These are phyloP conservation scores for Coemansia javaensis DNA, from an alignment of 192 early-diverging fungal genomes.

Conservation along the genomic window DNA sequence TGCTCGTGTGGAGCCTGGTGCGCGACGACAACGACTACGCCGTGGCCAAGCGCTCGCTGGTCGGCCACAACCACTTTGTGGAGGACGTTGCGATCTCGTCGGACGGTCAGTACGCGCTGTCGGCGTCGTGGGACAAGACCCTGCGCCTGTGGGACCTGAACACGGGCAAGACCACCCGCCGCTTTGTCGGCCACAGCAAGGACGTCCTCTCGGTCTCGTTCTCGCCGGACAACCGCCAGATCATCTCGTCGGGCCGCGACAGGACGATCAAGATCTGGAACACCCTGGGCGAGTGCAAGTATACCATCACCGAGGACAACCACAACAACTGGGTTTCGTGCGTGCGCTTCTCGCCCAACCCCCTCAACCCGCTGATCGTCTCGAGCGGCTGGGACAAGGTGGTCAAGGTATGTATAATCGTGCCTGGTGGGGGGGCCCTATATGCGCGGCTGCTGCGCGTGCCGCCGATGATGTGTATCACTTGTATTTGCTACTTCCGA, in stretches of 20 bases:
- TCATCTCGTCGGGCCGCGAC: slow-evolving; percentile 97
- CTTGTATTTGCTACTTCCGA: slow-evolving; percentile 79
- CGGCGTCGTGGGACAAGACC: slow-evolving; percentile 99
- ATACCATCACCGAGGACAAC: slow-evolving; percentile 92
- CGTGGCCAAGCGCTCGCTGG: slow-evolving; percentile 80
- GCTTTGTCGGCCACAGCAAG: slow-evolving; percentile 95
- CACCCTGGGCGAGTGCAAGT: slow-evolving; percentile 99
- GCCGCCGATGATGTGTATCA: slow-evolving; percentile 36
- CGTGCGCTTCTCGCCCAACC: slow-evolving; percentile 99
- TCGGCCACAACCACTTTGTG: slow-evolving; percentile 99
- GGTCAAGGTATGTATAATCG: slow-evolving; percentile 95
- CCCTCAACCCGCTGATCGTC: slow-evolving; percentile 94
- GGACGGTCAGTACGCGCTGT: slow-evolving; percentile 97
- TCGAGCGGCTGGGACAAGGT: slow-evolving; percentile 99
- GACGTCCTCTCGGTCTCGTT: slow-evolving; percentile 99
- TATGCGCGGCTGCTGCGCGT: too few relatives aligned
- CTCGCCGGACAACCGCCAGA: slow-evolving; percentile 99
- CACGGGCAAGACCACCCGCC: slow-evolving; percentile 91
- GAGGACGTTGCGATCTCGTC: slow-evolving; percentile 97
- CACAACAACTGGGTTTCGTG: slow-evolving; percentile 99
- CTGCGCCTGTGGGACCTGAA: slow-evolving; percentile 98
- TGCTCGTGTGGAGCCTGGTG: slow-evolving; percentile 97
- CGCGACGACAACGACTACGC: slow-evolving; percentile 93
- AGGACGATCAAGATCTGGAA: slow-evolving; percentile 99
- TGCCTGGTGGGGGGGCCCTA: too few relatives aligned